These are phyloP conservation scores for Kalmusia sp. DNA, from an alignment of 2,329 filamentous ascomycete genomes.

Conservation along the genomic window DNA sequence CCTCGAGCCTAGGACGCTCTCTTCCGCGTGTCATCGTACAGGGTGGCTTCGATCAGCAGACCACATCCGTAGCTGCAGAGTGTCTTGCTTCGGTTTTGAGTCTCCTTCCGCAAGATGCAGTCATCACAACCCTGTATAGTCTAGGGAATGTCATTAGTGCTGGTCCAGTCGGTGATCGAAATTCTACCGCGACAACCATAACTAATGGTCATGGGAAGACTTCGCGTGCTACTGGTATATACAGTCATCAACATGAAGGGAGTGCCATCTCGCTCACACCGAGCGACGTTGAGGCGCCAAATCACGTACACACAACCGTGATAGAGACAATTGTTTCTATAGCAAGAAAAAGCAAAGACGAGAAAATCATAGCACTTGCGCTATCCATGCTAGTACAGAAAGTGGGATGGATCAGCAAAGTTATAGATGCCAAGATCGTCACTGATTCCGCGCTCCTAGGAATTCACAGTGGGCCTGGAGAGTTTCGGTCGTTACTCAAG, in stretches of 20 bases:
- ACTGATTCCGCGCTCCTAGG: constrained; percentile 80
- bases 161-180: constrained; percentile 61
- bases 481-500: constrained; percentile 86
- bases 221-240: constrained; percentile 43
- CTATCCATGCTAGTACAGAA: constrained; percentile 98
- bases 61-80: constrained; percentile 79
- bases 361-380: constrained; percentile 90
- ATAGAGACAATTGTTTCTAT: constrained; percentile 95
- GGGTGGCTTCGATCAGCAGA: constrained; percentile 72
- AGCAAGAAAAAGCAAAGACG: constrained; percentile 79
- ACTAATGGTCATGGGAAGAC: constrained; percentile 59
- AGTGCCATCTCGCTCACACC: constrained; percentile 82
- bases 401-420: constrained; percentile 79
- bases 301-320: constrained; percentile 81
- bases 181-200: constrained; percentile 51
- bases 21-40: constrained; percentile 90
- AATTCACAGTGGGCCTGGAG: constrained; percentile 76
- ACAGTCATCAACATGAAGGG: constrained; percentile 62
- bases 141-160: constrained; percentile 94
- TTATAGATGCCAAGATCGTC: constrained; percentile 85
- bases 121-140: constrained; percentile 95
- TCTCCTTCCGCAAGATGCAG: constrained; percentile 85
- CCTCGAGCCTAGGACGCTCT: constrained; percentile 77
- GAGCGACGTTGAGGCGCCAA: constrained; percentile 78
- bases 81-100: constrained; percentile 83